Evolutionary conservation across 2,329 filamentous ascomycete genomes (phyloP), one percentile per base, ranked within the genome.

Genomic region (Trichoderma semiorbis): DNA sequence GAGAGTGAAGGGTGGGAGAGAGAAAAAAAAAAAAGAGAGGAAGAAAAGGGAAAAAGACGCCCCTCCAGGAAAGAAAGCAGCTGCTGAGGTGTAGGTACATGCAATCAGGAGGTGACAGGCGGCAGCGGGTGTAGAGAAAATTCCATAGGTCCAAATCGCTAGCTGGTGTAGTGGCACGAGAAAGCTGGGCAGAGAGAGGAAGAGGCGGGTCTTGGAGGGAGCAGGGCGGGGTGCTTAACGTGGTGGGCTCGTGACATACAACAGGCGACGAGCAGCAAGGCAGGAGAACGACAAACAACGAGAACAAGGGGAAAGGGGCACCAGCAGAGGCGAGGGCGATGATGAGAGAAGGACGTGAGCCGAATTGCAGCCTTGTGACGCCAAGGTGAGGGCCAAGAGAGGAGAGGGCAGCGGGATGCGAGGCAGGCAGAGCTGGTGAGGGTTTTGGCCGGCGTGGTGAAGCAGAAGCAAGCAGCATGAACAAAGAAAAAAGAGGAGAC

Each of bases 51-150:
- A 61, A 69, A 53, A 47, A 57, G 72, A 69, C 50, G 55, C 39
- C 67, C 67, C 67, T 69, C 67, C 57, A 39, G 43, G 73, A 60
- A 65, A 69, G 60, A 72, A 73, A 73, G 72, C 61, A 72, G 71
- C 57, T 69, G 57, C 57, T 69, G 60, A 58, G 50, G 64, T 58
- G 76, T 75, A 78, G 77, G 77, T 69, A 76, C 74, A 74, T 74
- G 74, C 74, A 76, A 73, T 69, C 67, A 75, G 75, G 74, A 65
- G 47, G 60, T 65, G 69, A 70, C 36, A 58, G 60, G 66, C 62
- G 69, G 69, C 39, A 36, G 72, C 63, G 53, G 69, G 72, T 58
- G 62, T 70, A 36, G 72, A 36, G 72, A 60, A 58, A 71, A 71
- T 73, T 71, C 69, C 72, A 73, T 64, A 71, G 72, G 72, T 73